Base-by-base conservation (phyloP, 495 filamentous ascomycete genomes). In the Tetracladium marchalianum region DNA sequence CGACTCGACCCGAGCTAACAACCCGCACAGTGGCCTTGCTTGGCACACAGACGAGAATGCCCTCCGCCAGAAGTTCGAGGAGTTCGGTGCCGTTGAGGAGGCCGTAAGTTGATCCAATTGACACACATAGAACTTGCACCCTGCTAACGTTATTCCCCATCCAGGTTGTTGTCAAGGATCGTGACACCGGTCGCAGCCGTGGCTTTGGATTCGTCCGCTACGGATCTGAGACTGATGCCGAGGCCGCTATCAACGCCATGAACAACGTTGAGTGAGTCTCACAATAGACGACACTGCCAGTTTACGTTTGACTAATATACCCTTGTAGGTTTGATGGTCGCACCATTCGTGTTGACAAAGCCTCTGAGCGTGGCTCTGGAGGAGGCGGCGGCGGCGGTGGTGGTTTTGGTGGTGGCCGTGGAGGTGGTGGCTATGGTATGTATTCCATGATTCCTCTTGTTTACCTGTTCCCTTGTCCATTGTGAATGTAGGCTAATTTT, bases 171-270 rank as follows among this genome's bases (percentile, higher is more conserved):
- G 88, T 97, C 56, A 97, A 95, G 71, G 92, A 99, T 63, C 89
- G 87, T 54, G 90, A 96, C 60, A 96, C 92, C 51, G 79, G 85
- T 47, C 87, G 93, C 62, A 95, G 88, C 70, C 87, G 92, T 63
- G 92, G 92, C 33, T 99, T 97, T 62, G 92, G 92, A 18, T 99
- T 99, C 63, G 89, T 99, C 39, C 82, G 87, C 51, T 99, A 88
- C 66, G 63, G 74, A 35, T 78, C 73, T 46, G 87, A 95, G 15
- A 62, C 75, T n/a, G 87, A 95, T 53, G 92, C 93, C 31, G 79
- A 92, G 47, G 67, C 70, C 37, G 92, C 92, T 27, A 92, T 93
- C 61, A 56, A 63, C 4, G 68, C 63, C 31, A 95, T 97, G 92
- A 95, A 97, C 71, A 90, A 93, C 65, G 72, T 84, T 47, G 92